These are phyloP conservation scores for Saccharomycopsis babjevae DNA, from an alignment of 805 yeast genomes.

Conservation along the genomic window DNA sequence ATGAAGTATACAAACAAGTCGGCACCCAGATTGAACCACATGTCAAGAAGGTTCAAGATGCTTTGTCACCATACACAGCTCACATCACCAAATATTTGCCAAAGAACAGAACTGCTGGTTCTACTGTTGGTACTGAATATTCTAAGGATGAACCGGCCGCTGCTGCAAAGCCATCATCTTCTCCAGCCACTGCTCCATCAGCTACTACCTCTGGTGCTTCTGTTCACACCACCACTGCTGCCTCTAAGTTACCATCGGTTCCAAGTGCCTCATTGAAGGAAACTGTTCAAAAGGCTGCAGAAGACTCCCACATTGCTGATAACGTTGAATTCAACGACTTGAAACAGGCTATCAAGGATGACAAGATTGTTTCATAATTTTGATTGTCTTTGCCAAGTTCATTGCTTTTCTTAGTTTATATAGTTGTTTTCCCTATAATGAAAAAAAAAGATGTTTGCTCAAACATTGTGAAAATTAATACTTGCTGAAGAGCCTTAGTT, in stretches of 20 bases:
- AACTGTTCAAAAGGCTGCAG: neutral
- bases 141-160: conserved; percentile 15
- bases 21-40: conserved; percentile 48
- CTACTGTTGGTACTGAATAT: conserved; percentile 41
- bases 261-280: conserved; percentile 7
- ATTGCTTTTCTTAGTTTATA: neutral
- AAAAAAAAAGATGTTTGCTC: neutral
- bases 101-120: conserved; percentile 56
- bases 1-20: conserved; percentile 25
- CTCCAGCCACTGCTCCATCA: conserved; percentile 16
- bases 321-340: conserved; percentile 24
- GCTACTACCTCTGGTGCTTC: conserved; percentile 18
- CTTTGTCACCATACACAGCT: conserved; percentile 57
- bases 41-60: conserved; percentile 43
- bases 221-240: conserved; percentile 11
- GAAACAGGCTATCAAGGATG: conserved; percentile 20
- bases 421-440: neutral
- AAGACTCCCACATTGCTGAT: conserved; percentile 21
- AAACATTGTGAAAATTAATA: neutral
- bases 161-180: neutral
- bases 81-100: conserved; percentile 38
- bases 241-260: conserved; percentile 13
- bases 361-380: conserved; percentile 5
- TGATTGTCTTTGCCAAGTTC: neutral
- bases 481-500: neutral